These are phyloP conservation scores for Podaxis sp. DNA, from an alignment of 768 basidiomycete genomes.

Conservation along the genomic window DNA sequence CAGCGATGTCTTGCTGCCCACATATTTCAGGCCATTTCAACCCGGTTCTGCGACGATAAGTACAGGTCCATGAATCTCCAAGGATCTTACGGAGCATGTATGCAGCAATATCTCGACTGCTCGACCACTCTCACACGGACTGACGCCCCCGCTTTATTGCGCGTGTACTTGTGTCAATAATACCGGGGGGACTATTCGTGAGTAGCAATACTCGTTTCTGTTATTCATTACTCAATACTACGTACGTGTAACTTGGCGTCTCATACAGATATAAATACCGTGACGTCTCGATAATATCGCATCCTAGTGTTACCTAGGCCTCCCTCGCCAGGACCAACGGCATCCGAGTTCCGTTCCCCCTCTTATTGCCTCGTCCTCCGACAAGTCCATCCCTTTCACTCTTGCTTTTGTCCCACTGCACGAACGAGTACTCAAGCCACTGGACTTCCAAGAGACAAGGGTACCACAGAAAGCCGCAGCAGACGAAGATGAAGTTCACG, in stretches of 20 bases:
- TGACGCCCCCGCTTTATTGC: neutral
- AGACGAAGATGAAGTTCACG: conserved; percentile 11
- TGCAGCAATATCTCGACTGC: neutral
- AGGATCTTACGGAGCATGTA: neutral
- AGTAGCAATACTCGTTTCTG: neutral
- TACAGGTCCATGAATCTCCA: neutral
- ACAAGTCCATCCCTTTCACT: neutral
- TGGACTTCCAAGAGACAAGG: neutral
- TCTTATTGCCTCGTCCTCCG: neutral
- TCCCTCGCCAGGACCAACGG: neutral
- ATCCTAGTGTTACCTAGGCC: neutral
- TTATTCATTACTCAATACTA: neutral
- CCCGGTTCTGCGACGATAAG: neutral
- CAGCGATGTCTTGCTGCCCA: neutral
- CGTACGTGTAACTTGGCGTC: neutral
- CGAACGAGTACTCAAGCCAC: neutral
- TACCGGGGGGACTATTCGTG: neutral
- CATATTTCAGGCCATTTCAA: neutral
- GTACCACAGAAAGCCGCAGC: neutral
- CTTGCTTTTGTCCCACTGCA: neutral
- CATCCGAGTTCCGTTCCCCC: neutral
- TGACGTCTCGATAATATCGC: neutral
- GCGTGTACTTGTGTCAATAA: neutral
- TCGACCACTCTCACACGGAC: conserved; percentile 1
- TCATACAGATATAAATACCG: conserved; percentile 9